Evolutionary conservation across 1,139 yeast genomes (phyloP).

Genomic region (Candida sojae): DNA sequence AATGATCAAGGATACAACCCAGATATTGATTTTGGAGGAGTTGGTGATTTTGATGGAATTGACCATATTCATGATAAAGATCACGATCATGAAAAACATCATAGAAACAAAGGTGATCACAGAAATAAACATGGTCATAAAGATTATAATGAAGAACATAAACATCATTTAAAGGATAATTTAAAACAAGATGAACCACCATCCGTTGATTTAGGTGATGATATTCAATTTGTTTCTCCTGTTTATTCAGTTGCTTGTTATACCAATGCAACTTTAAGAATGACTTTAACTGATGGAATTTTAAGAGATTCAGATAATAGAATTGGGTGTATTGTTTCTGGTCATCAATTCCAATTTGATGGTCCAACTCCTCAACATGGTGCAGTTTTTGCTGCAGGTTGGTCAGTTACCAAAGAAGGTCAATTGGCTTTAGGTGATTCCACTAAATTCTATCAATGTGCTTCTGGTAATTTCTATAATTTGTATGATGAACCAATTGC

Average conservation of each 20-base stretch:
- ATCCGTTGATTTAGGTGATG: slow-evolving; percentile 2
- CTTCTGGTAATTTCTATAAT: slow-evolving; percentile 45
- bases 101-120: not conserved
- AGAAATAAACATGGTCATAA: slow-evolving; percentile 6
- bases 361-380: slow-evolving; percentile 49
- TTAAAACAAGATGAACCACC: slow-evolving; percentile 4
- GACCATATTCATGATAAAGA: not conserved
- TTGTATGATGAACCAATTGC: slow-evolving; percentile 36
- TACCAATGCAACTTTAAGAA: slow-evolving; percentile 30
- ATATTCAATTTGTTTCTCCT: slow-evolving; percentile 20
- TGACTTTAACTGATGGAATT: slow-evolving; percentile 34
- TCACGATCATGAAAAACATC: not conserved
- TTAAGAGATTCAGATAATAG: slow-evolving; percentile 36
- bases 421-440: slow-evolving; percentile 38
- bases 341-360: slow-evolving; percentile 48
- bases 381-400: slow-evolving; percentile 43
- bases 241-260: slow-evolving; percentile 37
- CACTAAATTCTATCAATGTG: slow-evolving; percentile 42
- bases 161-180: slow-evolving; percentile 2
- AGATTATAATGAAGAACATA: slow-evolving; percentile 1
- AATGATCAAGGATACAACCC: slow-evolving; percentile 7
- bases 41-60: not conserved
- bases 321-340: slow-evolving; percentile 45
- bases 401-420: slow-evolving; percentile 41
- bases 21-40: slow-evolving; percentile 3